A percentile compares a stretch with the other conserved stretches of the same genome.
These are phyloP conservation scores for Aspergillus viridinutans DNA, from an alignment of 2,329 filamentous ascomycete genomes.

Conservation along the genomic window DNA sequence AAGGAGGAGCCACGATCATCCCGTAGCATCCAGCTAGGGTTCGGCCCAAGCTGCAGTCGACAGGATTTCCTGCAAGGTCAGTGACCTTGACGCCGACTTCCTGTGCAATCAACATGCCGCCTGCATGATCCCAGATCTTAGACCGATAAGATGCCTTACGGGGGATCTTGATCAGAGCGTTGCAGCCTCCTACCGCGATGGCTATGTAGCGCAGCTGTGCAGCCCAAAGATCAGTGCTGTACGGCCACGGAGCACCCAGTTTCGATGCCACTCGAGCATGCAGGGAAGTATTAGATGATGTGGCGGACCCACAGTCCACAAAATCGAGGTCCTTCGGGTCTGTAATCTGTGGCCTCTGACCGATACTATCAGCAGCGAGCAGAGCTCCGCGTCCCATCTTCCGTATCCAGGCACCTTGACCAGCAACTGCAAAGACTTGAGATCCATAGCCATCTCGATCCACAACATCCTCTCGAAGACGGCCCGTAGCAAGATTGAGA, in stretches of 20 bases:
- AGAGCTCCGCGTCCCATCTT: slow-evolving; percentile 34
- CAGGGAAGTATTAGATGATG: slow-evolving; percentile 37
- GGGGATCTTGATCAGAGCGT: slow-evolving; percentile 49
- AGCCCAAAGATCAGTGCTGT: slow-evolving; percentile 48
- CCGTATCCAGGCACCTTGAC: slow-evolving; percentile 41
- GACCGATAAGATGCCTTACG: slow-evolving; percentile 42
- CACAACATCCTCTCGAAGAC: slow-evolving; percentile 37
- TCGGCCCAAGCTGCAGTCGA: slow-evolving; percentile 46
- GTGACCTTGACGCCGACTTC: slow-evolving; percentile 50
- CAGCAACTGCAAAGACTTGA: slow-evolving; percentile 48
- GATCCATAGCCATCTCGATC: slow-evolving; percentile 45
- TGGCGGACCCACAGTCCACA: slow-evolving; percentile 40
- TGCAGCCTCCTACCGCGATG: slow-evolving; percentile 47
- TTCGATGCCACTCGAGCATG: slow-evolving; percentile 36
- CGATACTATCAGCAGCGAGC: slow-evolving; percentile 29
- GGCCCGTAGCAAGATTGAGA: slow-evolving; percentile 41
- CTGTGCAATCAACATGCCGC: slow-evolving; percentile 48
- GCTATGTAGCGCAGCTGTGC: slow-evolving; percentile 53
- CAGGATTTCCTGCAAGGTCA: slow-evolving; percentile 47
- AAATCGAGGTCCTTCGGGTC: slow-evolving; percentile 38
- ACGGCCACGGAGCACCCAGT: slow-evolving; percentile 45
- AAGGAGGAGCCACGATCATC: slow-evolving; percentile 39
- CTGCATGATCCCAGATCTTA: slow-evolving; percentile 55
- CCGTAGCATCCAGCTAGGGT: slow-evolving; percentile 38
- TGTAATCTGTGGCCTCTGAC: slow-evolving; percentile 21